Base-by-base conservation (phyloP, 345 rosid species). In the Murraya paniculata region DNA sequence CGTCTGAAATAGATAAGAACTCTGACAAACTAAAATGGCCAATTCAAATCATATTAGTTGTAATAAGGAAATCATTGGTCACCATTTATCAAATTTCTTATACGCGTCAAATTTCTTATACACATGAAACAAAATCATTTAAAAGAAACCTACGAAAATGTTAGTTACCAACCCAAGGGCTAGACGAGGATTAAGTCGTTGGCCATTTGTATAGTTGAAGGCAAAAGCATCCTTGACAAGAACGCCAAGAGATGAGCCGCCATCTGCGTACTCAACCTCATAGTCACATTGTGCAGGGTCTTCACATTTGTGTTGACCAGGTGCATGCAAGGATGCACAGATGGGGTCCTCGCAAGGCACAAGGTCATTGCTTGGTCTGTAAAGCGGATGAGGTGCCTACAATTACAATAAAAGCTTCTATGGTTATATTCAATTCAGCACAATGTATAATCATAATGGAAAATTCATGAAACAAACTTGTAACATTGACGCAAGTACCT, bases 301-400 rank as follows among this genome's bases (percentile, higher is more conserved):
- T 68, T 90, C 89, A 79, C 90, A 87, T 76, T 58, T 86, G 78
- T 89, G 89, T 28, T 86, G 86, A 7, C 84, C 86, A 36, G 86
- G 83, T 24, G 85, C 58, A 74, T 88, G 93, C 87, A 96, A 72
- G 16, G 99, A 92, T 33, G 81, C 87, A 68, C 99, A 96, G 30
- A 96, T 58, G 22, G 94, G 98, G 77, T 96, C 98, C 75, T 58
- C 80, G 74, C 97, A 90, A 48, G 79, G 68, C 72, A 91, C 95
- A 5, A 94, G 88, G 79, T 94, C 91, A 57, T 71, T 82, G 82
- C 61, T 86, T 59, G 99, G 99, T 81, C 71, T 82, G 79, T 94
- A 93, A n/a, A 84, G 88, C 6, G 99, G 95, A 83, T 92, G 98
- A 82, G 98, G 98, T 0, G 97, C 91, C 99, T 94, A 84, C 81